Conservation (phyloP, 371 early-diverging fungal genomes). For the Rhizomucor miehei region DNA sequence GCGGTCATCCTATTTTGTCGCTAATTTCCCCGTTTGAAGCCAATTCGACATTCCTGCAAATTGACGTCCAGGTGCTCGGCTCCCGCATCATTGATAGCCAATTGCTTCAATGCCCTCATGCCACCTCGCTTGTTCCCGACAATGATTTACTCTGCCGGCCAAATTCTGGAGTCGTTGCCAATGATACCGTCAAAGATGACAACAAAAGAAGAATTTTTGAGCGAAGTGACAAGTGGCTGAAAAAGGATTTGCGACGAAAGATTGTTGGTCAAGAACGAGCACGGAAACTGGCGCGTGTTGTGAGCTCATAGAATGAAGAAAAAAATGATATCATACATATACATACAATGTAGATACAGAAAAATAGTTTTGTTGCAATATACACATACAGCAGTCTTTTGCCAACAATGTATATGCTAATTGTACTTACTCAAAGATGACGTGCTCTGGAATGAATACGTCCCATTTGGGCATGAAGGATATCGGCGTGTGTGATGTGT, state of each 20-base stretch:
- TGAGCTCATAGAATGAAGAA: not conserved
- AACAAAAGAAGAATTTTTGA: not conserved
- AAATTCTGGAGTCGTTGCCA: not conserved
- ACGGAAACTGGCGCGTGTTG: slow-evolving; percentile 16
- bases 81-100: slow-evolving; percentile 35
- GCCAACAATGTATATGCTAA: not conserved
- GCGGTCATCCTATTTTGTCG: slow-evolving; percentile 18
- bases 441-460: too few relatives aligned
- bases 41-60: slow-evolving; percentile 25
- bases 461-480: too few relatives aligned
- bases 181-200: not conserved
- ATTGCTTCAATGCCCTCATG: slow-evolving; percentile 24
- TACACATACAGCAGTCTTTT: not conserved
- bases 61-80: slow-evolving; percentile 43
- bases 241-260: slow-evolving; percentile 17
- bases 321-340: not conserved
- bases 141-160: slow-evolving; percentile 9
- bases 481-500: too few relatives aligned
- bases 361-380: not conserved
- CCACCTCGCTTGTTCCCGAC: slow-evolving; percentile 11
- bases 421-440: too few relatives aligned
- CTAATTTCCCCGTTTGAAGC: slow-evolving; percentile 30
- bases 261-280: slow-evolving; percentile 17
- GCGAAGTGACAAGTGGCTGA: slow-evolving; percentile 9
- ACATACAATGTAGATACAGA: not conserved